phyloP scores from a whole-genome alignment of 768 basidiomycete species.

The Melanogaster broomeanus region DNA sequence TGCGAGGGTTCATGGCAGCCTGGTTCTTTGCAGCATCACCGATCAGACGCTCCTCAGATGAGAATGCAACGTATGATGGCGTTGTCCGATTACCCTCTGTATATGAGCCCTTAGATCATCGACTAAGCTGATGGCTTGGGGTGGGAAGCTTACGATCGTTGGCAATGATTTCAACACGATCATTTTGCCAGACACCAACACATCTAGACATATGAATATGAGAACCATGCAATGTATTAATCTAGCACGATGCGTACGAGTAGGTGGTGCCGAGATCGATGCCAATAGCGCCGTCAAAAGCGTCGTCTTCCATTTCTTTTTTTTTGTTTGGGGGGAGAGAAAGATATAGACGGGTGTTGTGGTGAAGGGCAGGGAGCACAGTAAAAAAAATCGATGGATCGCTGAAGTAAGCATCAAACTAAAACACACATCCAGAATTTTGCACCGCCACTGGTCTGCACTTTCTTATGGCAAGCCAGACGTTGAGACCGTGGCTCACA shows the following conservation, averaged over 20 bases:
- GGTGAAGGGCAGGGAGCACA: slow-evolving; percentile 30
- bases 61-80: slow-evolving; percentile 99
- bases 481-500: slow-evolving; percentile 23
- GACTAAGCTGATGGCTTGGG: not conserved
- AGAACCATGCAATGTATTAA: slow-evolving; percentile 22
- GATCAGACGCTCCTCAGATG: slow-evolving; percentile 92
- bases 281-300: slow-evolving; percentile 94
- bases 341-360: slow-evolving; percentile 36
- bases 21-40: slow-evolving; percentile 99
- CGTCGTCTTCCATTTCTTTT: slow-evolving; percentile 82
- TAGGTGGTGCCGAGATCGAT: slow-evolving; percentile 98
- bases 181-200: slow-evolving; percentile 99
- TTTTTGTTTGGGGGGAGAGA: slow-evolving; percentile 29
- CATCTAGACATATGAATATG: slow-evolving; percentile 55
- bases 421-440: slow-evolving; percentile 21
- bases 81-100: slow-evolving; percentile 98
- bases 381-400: slow-evolving; percentile 42
- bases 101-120: slow-evolving; percentile 1
- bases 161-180: slow-evolving; percentile 99
- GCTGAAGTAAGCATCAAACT: slow-evolving; percentile 55
- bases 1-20: slow-evolving; percentile 98
- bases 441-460: slow-evolving; percentile 31
- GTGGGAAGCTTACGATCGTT: slow-evolving; percentile 75
- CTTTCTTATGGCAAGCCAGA: slow-evolving; percentile 26
- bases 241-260: slow-evolving; percentile 57